phyloP scores from a whole-genome alignment of 805 yeast genomes.

The Metschnikowia cerradonensis region DNA sequence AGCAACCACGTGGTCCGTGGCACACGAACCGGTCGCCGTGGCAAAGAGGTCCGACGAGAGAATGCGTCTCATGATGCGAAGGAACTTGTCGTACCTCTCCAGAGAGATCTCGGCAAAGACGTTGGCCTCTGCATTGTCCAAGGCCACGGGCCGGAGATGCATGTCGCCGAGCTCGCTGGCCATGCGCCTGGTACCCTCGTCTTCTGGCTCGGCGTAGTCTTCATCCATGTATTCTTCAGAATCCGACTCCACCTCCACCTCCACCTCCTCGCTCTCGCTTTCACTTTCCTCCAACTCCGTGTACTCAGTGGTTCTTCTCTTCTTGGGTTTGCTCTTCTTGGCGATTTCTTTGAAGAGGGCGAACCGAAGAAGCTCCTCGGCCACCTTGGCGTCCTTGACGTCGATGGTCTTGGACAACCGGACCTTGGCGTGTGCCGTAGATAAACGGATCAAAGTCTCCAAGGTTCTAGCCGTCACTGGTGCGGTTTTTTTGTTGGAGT shows the following conservation, averaged over 20 bases:
- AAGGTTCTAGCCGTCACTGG: slow-evolving; percentile 98
- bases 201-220: not conserved
- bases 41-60: slow-evolving; percentile 32
- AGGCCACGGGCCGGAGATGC: slow-evolving; percentile 27
- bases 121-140: slow-evolving; percentile 23
- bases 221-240: slow-evolving; percentile 15
- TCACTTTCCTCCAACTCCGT: slow-evolving; percentile 25
- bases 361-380: slow-evolving; percentile 78
- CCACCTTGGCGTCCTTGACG: slow-evolving; percentile 75
- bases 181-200: not conserved
- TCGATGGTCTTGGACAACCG: slow-evolving; percentile 75
- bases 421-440: slow-evolving; percentile 97
- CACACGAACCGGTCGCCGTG: slow-evolving; percentile 29
- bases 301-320: slow-evolving; percentile 18
- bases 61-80: slow-evolving; percentile 28
- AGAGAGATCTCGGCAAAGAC: slow-evolving; percentile 24
- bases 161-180: slow-evolving; percentile 24
- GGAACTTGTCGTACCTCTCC: slow-evolving; percentile 31
- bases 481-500: slow-evolving; percentile 69
- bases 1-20: slow-evolving; percentile 28
- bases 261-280: slow-evolving; percentile 32
- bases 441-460: slow-evolving; percentile 89
- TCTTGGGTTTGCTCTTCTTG: slow-evolving; percentile 30
- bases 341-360: slow-evolving; percentile 78
- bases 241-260: slow-evolving; percentile 14